A percentile compares a stretch with the other conserved stretches of the same genome.
Evolutionary conservation across 495 filamentous ascomycete species (phyloP).

Genomic region (Immersiella caudata): DNA sequence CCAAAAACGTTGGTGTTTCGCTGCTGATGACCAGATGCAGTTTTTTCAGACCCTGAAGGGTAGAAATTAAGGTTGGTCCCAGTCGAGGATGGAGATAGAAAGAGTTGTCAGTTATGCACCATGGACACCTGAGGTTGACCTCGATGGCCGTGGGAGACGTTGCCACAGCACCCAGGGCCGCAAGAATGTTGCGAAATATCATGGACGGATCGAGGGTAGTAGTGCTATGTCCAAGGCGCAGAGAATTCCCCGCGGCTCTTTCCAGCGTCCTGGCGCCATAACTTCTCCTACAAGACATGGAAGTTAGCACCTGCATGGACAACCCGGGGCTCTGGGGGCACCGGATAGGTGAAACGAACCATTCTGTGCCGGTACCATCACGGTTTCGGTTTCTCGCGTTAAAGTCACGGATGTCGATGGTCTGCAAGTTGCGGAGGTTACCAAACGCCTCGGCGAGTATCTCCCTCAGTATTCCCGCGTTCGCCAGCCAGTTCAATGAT

Average conservation of each 20-base stretch:
- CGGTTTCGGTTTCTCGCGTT: conserved; percentile 36
- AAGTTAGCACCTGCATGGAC: background rate
- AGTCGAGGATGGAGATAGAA: conserved; percentile 42
- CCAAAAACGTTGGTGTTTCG: conserved; percentile 2
- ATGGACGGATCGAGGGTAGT: background rate
- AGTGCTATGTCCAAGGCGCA: background rate
- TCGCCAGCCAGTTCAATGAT: conserved; percentile 29
- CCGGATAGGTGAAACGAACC: background rate
- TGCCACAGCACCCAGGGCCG: conserved; percentile 40
- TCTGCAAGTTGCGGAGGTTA: conserved; percentile 50
- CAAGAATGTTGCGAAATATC: conserved; percentile 36
- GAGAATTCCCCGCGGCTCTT: background rate
- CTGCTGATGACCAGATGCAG: conserved; percentile 37
- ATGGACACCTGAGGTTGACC: conserved; percentile 35
- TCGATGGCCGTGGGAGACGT: conserved; percentile 41
- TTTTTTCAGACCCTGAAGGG: conserved; percentile 38
- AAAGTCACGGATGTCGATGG: conserved; percentile 55
- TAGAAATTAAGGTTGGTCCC: conserved; percentile 28
- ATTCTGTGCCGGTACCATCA: conserved; percentile 27
- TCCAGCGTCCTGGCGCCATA: conserved; percentile 40
- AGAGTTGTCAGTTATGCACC: conserved; percentile 30
- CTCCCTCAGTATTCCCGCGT: conserved; percentile 44
- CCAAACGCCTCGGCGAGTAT: conserved; percentile 55
- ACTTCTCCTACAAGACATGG: conserved; percentile 33
- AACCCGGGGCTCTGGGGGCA: background rate